Conservation (phyloP, 306 rosid genomes). For the Vigna unguiculata region DNA sequence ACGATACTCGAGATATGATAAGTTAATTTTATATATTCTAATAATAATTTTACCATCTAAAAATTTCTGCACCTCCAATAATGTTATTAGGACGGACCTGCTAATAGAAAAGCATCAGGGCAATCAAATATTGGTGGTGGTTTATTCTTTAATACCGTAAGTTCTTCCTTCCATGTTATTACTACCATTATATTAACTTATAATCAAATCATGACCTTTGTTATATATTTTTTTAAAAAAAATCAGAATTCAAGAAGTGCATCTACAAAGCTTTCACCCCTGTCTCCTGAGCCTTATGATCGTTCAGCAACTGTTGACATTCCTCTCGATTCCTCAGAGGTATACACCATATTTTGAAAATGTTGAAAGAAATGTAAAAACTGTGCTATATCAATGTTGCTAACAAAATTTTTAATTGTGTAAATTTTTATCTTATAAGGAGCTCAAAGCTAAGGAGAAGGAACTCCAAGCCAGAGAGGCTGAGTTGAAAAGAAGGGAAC, state of each 20-base stretch:
- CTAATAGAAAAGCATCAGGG: conserved; percentile 60
- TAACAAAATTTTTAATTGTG: conserved; percentile 2
- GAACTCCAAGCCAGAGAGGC: conserved; percentile 91
- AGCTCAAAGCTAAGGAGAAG: conserved; percentile 71
- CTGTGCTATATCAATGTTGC: conserved; percentile 19
- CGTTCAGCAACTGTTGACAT: conserved; percentile 75
- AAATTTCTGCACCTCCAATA: neutral
- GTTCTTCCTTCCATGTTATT: conserved; percentile 37
- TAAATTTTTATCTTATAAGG: conserved; percentile 52
- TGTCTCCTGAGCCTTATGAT: conserved; percentile 80
- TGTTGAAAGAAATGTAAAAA: conserved; percentile 37
- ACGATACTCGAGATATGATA: neutral
- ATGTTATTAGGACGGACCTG: conserved; percentile 50
- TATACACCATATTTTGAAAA: conserved; percentile 41
- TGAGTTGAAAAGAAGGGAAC: conserved; percentile 88
- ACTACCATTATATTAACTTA: neutral
- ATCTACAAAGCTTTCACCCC: conserved; percentile 66
- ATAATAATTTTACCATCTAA: neutral
- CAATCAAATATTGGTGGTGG: conserved; percentile 58
- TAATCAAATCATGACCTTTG: neutral
- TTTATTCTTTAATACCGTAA: conserved; percentile 55
- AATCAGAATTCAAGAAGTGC: conserved; percentile 56
- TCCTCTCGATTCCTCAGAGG: conserved; percentile 62
- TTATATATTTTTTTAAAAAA: conserved; percentile 25
- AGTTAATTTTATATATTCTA: neutral